Conservation (phyloP, 192 early-diverging fungal species). For the Obelidium mucronatum region DNA sequence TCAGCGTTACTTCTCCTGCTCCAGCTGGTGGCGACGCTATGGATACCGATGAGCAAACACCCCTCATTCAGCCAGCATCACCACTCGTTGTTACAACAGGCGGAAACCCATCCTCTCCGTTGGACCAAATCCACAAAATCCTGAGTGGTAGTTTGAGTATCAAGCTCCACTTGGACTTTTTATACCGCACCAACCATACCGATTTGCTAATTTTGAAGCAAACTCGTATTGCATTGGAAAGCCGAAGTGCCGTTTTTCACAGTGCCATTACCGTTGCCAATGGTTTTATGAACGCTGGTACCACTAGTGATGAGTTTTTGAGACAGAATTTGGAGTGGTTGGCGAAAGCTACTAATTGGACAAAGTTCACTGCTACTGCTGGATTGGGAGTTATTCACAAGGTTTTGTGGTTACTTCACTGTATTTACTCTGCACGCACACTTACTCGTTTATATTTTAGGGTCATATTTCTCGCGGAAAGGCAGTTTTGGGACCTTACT, state of each 20-base stretch:
- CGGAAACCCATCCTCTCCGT: neutral
- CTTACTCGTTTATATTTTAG: conserved; percentile 29
- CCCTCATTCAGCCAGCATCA: conserved; percentile 34
- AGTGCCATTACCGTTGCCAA: conserved; percentile 96
- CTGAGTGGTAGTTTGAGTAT: conserved; percentile 91
- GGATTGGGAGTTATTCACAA: conserved; percentile 98
- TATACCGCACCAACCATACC: conserved; percentile 94
- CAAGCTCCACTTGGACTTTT: conserved; percentile 92
- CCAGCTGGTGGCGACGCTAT: conserved; percentile 48
- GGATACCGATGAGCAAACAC: conserved; percentile 59
- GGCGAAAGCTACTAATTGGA: conserved; percentile 96
- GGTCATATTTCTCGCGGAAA: conserved; percentile 91
- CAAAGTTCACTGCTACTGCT: conserved; percentile 98
- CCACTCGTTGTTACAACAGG: conserved; percentile 20
- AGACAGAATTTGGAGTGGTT: conserved; percentile 98
- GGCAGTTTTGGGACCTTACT: conserved; percentile 87
- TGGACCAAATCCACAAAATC: conserved; percentile 74
- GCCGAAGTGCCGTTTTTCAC: conserved; percentile 91
- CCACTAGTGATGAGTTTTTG: conserved; percentile 97
- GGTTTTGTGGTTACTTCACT: conserved; percentile 36
- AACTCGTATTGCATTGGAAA: conserved; percentile 89
- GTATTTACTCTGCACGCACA: neutral
- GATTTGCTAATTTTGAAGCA: conserved; percentile 96
- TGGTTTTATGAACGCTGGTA: conserved; percentile 98
- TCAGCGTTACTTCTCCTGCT: conserved; percentile 28